These are phyloP conservation scores for Kwoniella europaea DNA, from an alignment of 768 basidiomycete species.

Conservation along the genomic window DNA sequence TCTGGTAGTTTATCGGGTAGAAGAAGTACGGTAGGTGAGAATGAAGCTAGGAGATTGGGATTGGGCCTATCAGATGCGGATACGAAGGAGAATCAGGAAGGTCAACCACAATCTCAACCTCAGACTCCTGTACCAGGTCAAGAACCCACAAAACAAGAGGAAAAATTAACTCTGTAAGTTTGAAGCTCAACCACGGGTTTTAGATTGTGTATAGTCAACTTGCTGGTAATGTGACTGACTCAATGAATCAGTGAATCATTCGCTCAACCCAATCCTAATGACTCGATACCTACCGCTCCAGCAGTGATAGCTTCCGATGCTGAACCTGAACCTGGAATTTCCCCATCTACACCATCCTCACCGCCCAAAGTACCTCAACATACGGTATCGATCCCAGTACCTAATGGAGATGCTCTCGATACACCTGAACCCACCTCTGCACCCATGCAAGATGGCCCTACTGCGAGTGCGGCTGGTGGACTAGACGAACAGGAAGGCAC, in stretches of 20 bases:
- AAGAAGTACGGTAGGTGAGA: slow-evolving; percentile 39
- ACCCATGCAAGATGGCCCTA: slow-evolving; percentile 11
- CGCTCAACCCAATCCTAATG: slow-evolving; percentile 56
- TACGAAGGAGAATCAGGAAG: slow-evolving; percentile 17
- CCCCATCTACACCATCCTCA: slow-evolving; percentile 7
- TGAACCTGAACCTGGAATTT: slow-evolving; percentile 17
- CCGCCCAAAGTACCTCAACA: slow-evolving; percentile 33
- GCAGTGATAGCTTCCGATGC: slow-evolving; percentile 30
- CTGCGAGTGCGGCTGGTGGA: slow-evolving; percentile 12
- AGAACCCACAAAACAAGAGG: slow-evolving; percentile 7
- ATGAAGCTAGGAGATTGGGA: slow-evolving; percentile 41
- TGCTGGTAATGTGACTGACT: no score
- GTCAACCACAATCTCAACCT: slow-evolving; percentile 26
- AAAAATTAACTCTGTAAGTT: slow-evolving; percentile 52
- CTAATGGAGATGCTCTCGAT: slow-evolving; percentile 50
- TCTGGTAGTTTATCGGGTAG: slow-evolving; percentile 11
- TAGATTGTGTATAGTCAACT: no score
- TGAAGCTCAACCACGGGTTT: not conserved
- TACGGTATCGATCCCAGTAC: slow-evolving; percentile 50
- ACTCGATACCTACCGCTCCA: slow-evolving; percentile 51
- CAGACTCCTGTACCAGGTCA: slow-evolving; percentile 25
- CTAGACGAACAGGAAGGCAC: slow-evolving; percentile 40
- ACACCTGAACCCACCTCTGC: slow-evolving; percentile 30
- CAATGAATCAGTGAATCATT: slow-evolving; percentile 48
- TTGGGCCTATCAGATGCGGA: slow-evolving; percentile 3